phyloP scores from a whole-genome alignment of 495 filamentous ascomycete species.

The Aspergillus olivimuriae region DNA sequence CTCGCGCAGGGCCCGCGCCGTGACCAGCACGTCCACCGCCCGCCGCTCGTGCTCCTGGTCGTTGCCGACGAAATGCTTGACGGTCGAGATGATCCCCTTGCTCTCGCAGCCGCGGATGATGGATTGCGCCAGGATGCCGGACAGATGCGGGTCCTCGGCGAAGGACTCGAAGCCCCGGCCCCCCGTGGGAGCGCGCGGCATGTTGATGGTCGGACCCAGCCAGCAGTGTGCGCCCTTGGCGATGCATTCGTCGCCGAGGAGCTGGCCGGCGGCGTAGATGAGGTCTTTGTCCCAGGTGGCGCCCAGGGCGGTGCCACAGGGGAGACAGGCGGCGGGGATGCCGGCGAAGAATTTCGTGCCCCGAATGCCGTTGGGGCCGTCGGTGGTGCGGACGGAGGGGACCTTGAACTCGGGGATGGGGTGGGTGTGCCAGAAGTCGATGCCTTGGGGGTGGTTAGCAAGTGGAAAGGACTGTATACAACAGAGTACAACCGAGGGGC shows the following conservation, averaged over 20 bases:
- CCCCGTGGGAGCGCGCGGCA: constrained; percentile 62
- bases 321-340: constrained; percentile 52
- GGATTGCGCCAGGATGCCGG: constrained; percentile 52
- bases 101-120: constrained; percentile 58
- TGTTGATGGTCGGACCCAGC: constrained; percentile 66
- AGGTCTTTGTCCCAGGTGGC: constrained; percentile 59
- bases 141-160: constrained; percentile 62
- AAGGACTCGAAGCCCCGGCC: constrained; percentile 68
- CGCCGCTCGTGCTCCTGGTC: constrained; percentile 63
- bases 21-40: constrained; percentile 54
- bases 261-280: constrained; percentile 43
- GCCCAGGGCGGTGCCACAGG: constrained; percentile 56
- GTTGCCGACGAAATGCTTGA: constrained; percentile 70
- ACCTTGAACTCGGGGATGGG: constrained; percentile 57
- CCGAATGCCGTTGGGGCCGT: constrained; percentile 63
- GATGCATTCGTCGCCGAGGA: constrained; percentile 56
- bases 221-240: constrained; percentile 59
- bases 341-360: constrained; percentile 60
- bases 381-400: constrained; percentile 55
- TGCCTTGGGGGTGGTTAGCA: constrained; percentile 12
- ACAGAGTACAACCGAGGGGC: too few species aligned
- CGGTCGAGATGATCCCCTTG: constrained; percentile 50
- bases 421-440: constrained; percentile 67
- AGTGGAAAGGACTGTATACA: neutral
- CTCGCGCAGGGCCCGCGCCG: constrained; percentile 62